A percentile compares a stretch with the other conserved stretches of the same genome.
Evolutionary conservation across 1,284 basidiomycete genomes (phyloP).

Genomic region (Irpex rosettiformis): DNA sequence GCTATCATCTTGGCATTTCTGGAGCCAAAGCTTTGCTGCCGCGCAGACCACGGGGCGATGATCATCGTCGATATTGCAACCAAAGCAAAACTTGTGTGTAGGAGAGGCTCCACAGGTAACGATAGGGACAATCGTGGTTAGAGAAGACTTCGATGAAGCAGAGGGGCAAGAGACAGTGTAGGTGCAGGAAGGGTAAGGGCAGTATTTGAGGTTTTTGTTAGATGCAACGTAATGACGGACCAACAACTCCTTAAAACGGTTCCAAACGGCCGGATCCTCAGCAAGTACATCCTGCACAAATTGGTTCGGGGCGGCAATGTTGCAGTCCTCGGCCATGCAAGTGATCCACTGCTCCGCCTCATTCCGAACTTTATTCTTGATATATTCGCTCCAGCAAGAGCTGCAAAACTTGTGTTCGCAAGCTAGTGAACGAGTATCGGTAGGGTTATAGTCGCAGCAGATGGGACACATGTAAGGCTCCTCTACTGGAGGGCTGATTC

Average conservation of each 20-base stretch:
- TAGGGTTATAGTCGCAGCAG: slow-evolving; percentile 80
- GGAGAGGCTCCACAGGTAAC: slow-evolving; percentile 74
- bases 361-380: slow-evolving; percentile 82
- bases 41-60: slow-evolving; percentile 91
- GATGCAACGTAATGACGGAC: slow-evolving; percentile 90
- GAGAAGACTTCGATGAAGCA: slow-evolving; percentile 69
- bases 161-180: slow-evolving; percentile 86
- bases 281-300: slow-evolving; percentile 51
- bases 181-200: slow-evolving; percentile 83
- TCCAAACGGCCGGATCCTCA: slow-evolving; percentile 45
- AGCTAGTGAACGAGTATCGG: slow-evolving; percentile 59
- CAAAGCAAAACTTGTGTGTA: slow-evolving; percentile 86
- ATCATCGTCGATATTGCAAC: slow-evolving; percentile 81
- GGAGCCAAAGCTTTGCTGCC: slow-evolving; percentile 91
- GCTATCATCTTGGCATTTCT: slow-evolving; percentile 96
- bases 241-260: slow-evolving; percentile 82
- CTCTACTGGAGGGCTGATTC: slow-evolving; percentile 29
- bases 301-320: slow-evolving; percentile 66
- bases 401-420: slow-evolving; percentile 86
- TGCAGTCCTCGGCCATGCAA: slow-evolving; percentile 94
- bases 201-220: slow-evolving; percentile 85
- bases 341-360: slow-evolving; percentile 88
- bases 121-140: slow-evolving; percentile 83
- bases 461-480: slow-evolving; percentile 80
- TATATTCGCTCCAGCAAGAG: slow-evolving; percentile 86